A percentile compares a stretch with the other conserved stretches of the same genome.
These are phyloP conservation scores for Fraxinus dipetala DNA, from an alignment of 305 asterid genomes.

Conservation along the genomic window DNA sequence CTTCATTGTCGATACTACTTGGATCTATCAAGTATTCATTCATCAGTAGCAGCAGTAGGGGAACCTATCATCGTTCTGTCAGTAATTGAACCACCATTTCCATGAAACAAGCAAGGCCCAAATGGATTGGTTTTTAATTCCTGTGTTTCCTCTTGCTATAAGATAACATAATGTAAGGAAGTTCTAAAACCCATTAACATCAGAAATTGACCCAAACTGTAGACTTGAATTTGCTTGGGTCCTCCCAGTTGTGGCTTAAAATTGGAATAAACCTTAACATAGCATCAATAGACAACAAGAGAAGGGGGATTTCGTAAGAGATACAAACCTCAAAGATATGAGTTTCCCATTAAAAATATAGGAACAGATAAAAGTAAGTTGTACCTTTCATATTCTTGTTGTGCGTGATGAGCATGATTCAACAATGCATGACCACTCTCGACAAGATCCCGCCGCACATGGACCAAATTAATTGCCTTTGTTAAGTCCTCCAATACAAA, in stretches of 20 bases:
- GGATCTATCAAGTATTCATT: too few relatives aligned
- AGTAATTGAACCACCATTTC: too few relatives aligned
- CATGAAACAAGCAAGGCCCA: too few relatives aligned
- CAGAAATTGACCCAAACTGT: background rate
- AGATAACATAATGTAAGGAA: too few relatives aligned
- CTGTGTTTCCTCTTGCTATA: too few relatives aligned
- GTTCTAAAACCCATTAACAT: too few relatives aligned
- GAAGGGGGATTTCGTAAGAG: background rate
- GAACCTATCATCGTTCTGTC: too few relatives aligned
- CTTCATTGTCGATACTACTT: too few relatives aligned
- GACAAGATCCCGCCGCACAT: slow-evolving; percentile 74
- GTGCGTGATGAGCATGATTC: slow-evolving; percentile 49
- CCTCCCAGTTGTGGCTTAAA: background rate
- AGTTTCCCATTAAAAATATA: background rate
- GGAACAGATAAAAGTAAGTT: slow-evolving; percentile 2
- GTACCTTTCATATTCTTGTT: slow-evolving; percentile 87
- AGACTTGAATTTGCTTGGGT: background rate
- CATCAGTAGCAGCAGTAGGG: too few relatives aligned
- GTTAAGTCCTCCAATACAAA: slow-evolving; percentile 80
- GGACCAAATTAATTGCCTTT: slow-evolving; percentile 83
- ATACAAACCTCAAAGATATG: background rate
- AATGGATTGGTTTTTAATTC: too few relatives aligned
- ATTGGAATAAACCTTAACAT: background rate
- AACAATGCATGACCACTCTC: slow-evolving; percentile 89
- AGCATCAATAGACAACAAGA: background rate